Evolutionary conservation across 192 early-diverging fungal species (phyloP).

Genomic region (Kickxella alabastrina): DNA sequence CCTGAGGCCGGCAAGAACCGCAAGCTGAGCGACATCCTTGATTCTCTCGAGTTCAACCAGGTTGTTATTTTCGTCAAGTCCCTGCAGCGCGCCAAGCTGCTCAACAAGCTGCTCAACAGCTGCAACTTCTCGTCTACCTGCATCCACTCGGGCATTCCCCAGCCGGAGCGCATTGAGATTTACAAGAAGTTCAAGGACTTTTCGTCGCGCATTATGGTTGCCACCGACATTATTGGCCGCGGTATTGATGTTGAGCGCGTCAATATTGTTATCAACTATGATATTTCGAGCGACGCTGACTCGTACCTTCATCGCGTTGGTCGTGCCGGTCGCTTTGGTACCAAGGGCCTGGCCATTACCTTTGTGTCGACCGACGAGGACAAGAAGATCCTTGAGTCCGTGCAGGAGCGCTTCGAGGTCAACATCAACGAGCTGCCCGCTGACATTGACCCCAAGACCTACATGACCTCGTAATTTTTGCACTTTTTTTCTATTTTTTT

Average conservation of each 20-base stretch:
- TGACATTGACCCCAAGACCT: constrained; percentile 77
- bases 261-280: constrained; percentile 99
- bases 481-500: constrained; percentile 1
- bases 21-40: constrained; percentile 87
- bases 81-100: constrained; percentile 76
- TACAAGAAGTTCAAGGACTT: constrained; percentile 97
- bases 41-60: constrained; percentile 97
- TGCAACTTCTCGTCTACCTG: constrained; percentile 93
- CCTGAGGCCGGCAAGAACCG: constrained; percentile 86
- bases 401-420: constrained; percentile 95
- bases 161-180: constrained; percentile 86
- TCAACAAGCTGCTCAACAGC: constrained; percentile 81
- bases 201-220: constrained; percentile 90
- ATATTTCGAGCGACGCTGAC: constrained; percentile 88
- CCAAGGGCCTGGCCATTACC: constrained; percentile 94
- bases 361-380: constrained; percentile 88
- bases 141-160: constrained; percentile 87
- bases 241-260: constrained; percentile 98
- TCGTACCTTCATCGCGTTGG: constrained; percentile 95
- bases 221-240: constrained; percentile 96
- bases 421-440: constrained; percentile 86
- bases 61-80: constrained; percentile 96
- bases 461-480: constrained; percentile 57
- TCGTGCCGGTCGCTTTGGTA: constrained; percentile 98
- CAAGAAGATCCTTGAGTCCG: constrained; percentile 67